Conservation (phyloP, 768 basidiomycete species). For the Gloeophyllum trabeum region DNA sequence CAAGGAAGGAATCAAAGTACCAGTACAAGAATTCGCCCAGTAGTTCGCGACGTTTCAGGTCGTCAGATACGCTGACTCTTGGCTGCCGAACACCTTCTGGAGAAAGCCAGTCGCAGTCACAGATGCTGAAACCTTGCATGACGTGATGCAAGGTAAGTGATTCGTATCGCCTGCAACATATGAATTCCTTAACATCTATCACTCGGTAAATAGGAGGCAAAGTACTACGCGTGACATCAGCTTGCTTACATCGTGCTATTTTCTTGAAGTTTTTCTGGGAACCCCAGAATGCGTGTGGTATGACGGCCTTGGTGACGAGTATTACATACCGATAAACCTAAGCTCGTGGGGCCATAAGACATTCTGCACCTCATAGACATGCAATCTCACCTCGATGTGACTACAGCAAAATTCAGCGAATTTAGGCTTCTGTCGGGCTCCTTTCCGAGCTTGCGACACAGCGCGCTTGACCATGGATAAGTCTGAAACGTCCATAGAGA, state of each 20-base stretch:
- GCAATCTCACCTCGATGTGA: slow-evolving; percentile 40
- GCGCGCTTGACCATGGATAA: slow-evolving; percentile 34
- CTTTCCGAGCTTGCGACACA: slow-evolving; percentile 32
- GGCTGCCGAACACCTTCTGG: slow-evolving; percentile 24
- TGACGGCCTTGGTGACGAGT: slow-evolving; percentile 51
- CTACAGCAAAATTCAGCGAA: slow-evolving; percentile 70
- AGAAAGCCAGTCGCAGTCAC: slow-evolving; percentile 73
- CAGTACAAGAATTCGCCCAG: slow-evolving; percentile 88
- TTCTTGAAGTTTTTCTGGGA: slow-evolving; percentile 49
- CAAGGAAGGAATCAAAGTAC: slow-evolving; percentile 83
- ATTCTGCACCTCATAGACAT: background rate
- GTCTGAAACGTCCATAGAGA: too few relatives aligned
- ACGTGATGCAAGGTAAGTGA: slow-evolving; percentile 64
- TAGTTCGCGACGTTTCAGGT: slow-evolving; percentile 67
- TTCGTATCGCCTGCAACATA: slow-evolving; percentile 73
- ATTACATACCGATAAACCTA: slow-evolving; percentile 66
- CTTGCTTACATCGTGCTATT: slow-evolving; percentile 47
- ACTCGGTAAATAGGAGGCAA: slow-evolving; percentile 1
- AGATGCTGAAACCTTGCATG: slow-evolving; percentile 63
- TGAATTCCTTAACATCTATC: slow-evolving; percentile 64
- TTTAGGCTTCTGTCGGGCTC: slow-evolving; percentile 50
- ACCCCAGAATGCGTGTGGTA: slow-evolving; percentile 78
- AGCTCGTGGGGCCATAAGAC: background rate
- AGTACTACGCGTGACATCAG: too few relatives aligned
- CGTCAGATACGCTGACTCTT: slow-evolving; percentile 53